A percentile compares a stretch with the other conserved stretches of the same genome.
Evolutionary conservation across 306 rosid species (phyloP).

Genomic region (Malus domestica): ASM211411v1 NC_041799.1:38597501-38598000

Average conservation of each 20-base stretch:
- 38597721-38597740: neutral
- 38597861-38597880: neutral
- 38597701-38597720: neutral
- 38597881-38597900: neutral
- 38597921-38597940: neutral
- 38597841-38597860: neutral
- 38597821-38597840: neutral
- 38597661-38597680: no score
- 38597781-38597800: constrained; percentile 3
- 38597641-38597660: no score
- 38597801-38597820: neutral
- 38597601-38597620: no score
- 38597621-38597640: no score
- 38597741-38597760: neutral
- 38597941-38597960: neutral
- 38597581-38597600: no score
- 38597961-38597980: neutral
- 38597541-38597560: no score
- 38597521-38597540: no score
- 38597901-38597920: neutral
- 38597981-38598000: neutral
- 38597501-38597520: no score
- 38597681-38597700: neutral
- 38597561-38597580: no score
- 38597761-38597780: neutral